Evolutionary conservation across 106 monocot genomes (phyloP).

Genomic region (Vanilla planifolia): DNA sequence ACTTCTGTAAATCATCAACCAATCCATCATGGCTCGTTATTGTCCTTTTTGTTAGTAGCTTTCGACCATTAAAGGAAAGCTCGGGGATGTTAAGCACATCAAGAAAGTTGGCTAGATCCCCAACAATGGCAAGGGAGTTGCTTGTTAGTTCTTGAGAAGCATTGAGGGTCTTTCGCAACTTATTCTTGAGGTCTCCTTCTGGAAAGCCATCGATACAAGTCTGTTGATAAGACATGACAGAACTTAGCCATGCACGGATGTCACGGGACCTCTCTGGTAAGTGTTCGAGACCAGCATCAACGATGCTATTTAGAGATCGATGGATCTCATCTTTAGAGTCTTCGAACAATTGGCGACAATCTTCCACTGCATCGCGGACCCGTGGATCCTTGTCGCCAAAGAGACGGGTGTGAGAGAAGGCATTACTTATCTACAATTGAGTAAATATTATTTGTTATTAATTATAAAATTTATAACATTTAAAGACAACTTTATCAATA

Average conservation of each 20-base stretch:
- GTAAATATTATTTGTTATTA: too few relatives aligned
- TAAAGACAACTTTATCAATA: too few relatives aligned
- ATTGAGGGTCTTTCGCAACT: constrained; percentile 27
- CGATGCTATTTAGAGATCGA: constrained; percentile 12
- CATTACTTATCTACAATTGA: not conserved
- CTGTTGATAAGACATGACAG: constrained; percentile 34
- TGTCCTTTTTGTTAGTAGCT: constrained; percentile 9
- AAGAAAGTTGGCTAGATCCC: constrained; percentile 11
- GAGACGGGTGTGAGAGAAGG: constrained; percentile 12
- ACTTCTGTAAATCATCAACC: too few relatives aligned
- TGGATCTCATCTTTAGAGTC: constrained; percentile 23
- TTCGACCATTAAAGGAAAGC: constrained; percentile 5
- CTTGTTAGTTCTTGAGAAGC: constrained; percentile 34
- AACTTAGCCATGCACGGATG: constrained; percentile 34
- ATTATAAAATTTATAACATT: too few relatives aligned
- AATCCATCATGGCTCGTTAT: not conserved
- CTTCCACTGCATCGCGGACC: constrained; percentile 18
- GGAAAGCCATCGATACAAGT: constrained; percentile 48
- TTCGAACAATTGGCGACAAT: constrained; percentile 29
- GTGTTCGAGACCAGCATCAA: constrained; percentile 9
- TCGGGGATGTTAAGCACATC: constrained; percentile 19
- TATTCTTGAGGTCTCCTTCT: constrained; percentile 26
- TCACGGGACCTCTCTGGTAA: constrained; percentile 8
- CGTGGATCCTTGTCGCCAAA: constrained; percentile 12
- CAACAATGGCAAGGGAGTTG: constrained; percentile 41